phyloP scores from a whole-genome alignment of 768 basidiomycete species.

The Trametes maxima region DNA sequence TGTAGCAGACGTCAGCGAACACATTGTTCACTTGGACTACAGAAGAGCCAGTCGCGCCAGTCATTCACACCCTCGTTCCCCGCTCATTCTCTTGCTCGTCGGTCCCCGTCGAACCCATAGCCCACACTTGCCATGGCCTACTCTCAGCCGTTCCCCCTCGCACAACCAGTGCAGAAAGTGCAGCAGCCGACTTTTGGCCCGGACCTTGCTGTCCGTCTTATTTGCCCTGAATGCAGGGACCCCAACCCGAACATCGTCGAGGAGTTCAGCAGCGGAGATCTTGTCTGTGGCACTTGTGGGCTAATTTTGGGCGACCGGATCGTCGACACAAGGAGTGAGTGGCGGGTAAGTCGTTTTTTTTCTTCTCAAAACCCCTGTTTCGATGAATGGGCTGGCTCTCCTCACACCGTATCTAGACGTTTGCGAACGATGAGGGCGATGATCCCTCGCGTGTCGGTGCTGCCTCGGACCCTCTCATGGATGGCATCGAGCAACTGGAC shows the following conservation, averaged over 20 bases:
- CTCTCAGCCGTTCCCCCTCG: slow-evolving; percentile 80
- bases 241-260: slow-evolving; percentile 94
- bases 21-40: background rate
- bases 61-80: background rate
- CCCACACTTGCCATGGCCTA: slow-evolving; percentile 56
- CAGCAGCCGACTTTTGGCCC: slow-evolving; percentile 70
- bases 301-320: slow-evolving; percentile 94
- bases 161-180: slow-evolving; percentile 52
- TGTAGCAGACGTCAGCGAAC: slow-evolving; percentile 3
- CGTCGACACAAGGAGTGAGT: slow-evolving; percentile 98
- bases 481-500: slow-evolving; percentile 92
- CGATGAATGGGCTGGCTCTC: slow-evolving; percentile 21
- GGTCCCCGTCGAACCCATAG: slow-evolving; percentile 21
- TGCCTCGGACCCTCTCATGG: slow-evolving; percentile 88
- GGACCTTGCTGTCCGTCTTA: slow-evolving; percentile 84
- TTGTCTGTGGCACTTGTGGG: slow-evolving; percentile 93
- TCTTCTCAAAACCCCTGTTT: slow-evolving; percentile 22
- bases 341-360: slow-evolving; percentile 69
- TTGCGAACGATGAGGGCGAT: slow-evolving; percentile 99
- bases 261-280: slow-evolving; percentile 96
- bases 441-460: slow-evolving; percentile 99
- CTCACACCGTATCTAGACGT: slow-evolving; percentile 65
- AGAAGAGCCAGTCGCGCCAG: background rate
- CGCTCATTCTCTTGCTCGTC: slow-evolving; percentile 12
- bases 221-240: slow-evolving; percentile 95